A percentile compares a stretch with the other conserved stretches of the same genome.
These are phyloP conservation scores for Ciborinia camelliae DNA, from an alignment of 2,329 filamentous ascomycete species.

Conservation along the genomic window DNA sequence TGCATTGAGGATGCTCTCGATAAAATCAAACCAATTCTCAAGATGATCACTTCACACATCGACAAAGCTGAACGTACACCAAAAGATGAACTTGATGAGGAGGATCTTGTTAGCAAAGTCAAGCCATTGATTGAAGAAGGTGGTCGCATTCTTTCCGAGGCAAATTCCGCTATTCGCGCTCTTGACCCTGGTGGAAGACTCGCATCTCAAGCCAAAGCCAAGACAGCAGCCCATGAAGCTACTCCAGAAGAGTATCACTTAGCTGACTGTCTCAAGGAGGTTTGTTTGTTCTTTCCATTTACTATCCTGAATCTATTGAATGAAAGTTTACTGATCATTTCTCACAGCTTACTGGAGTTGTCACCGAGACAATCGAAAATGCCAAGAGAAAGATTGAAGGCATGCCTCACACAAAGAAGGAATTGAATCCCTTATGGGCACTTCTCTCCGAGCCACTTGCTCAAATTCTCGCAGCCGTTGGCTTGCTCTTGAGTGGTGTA, in stretches of 20 bases:
- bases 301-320: too few species aligned
- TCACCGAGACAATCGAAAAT: slow-evolving; percentile 79
- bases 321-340: slow-evolving; percentile 32
- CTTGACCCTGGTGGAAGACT: slow-evolving; percentile 88
- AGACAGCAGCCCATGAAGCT: slow-evolving; percentile 69
- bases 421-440: slow-evolving; percentile 85
- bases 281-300: slow-evolving; percentile 33
- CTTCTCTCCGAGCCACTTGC: slow-evolving; percentile 76
- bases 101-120: slow-evolving; percentile 80
- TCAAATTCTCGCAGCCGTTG: slow-evolving; percentile 89
- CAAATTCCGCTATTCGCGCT: slow-evolving; percentile 81
- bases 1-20: slow-evolving; percentile 78
- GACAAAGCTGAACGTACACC: slow-evolving; percentile 76
- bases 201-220: slow-evolving; percentile 78
- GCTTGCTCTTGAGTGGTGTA: slow-evolving; percentile 76
- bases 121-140: slow-evolving; percentile 87
- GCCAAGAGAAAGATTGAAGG: slow-evolving; percentile 85
- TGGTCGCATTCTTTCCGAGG: slow-evolving; percentile 75
- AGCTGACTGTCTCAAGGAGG: slow-evolving; percentile 79
- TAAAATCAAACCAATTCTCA: slow-evolving; percentile 78
- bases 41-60: slow-evolving; percentile 80
- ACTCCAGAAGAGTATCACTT: slow-evolving; percentile 80
- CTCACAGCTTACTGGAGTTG: slow-evolving; percentile 63
- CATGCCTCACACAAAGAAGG: slow-evolving; percentile 93
- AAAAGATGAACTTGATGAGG: slow-evolving; percentile 86